A percentile compares a stretch with the other conserved stretches of the same genome.
Conservation (phyloP, 177 flowering plant species). For the Vitis hybrid region DNA sequence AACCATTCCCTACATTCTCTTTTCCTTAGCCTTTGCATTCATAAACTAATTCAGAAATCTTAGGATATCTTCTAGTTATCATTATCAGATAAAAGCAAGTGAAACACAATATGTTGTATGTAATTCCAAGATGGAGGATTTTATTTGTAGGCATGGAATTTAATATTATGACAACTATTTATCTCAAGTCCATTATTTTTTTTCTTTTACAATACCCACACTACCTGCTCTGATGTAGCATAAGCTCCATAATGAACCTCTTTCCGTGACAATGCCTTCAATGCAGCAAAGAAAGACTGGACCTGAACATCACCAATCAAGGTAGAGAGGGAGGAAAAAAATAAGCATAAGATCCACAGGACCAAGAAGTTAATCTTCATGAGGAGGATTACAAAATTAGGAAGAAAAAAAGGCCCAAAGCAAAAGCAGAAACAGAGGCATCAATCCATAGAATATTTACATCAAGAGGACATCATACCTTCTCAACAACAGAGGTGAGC, state of each 20-base stretch:
- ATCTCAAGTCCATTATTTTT: no score
- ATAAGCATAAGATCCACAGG: not conserved
- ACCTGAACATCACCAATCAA: slow-evolving; percentile 48
- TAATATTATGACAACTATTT: no score
- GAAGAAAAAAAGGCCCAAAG: not conserved
- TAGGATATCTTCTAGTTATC: no score
- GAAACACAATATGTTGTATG: no score
- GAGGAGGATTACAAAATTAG: not conserved
- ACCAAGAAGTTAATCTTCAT: no score
- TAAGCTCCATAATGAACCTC: slow-evolving; percentile 95
- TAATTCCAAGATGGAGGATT: no score
- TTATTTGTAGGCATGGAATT: no score
- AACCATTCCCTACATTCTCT: no score
- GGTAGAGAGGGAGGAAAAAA: not conserved
- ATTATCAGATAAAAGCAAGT: no score
- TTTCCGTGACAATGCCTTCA: slow-evolving; percentile 89
- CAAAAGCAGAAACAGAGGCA: not conserved
- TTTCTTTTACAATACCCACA: not conserved
- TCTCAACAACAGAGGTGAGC: slow-evolving; percentile 95
- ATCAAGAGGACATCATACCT: slow-evolving; percentile 45
- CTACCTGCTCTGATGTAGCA: slow-evolving; percentile 96
- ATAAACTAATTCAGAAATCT: no score
- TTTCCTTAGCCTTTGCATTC: no score
- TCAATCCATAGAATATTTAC: no score
- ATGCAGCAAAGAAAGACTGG: slow-evolving; percentile 76